A percentile compares a stretch with the other conserved stretches of the same genome.
phyloP scores from a whole-genome alignment of 2,329 filamentous ascomycete genomes.

The Eutypa lata region DNA sequence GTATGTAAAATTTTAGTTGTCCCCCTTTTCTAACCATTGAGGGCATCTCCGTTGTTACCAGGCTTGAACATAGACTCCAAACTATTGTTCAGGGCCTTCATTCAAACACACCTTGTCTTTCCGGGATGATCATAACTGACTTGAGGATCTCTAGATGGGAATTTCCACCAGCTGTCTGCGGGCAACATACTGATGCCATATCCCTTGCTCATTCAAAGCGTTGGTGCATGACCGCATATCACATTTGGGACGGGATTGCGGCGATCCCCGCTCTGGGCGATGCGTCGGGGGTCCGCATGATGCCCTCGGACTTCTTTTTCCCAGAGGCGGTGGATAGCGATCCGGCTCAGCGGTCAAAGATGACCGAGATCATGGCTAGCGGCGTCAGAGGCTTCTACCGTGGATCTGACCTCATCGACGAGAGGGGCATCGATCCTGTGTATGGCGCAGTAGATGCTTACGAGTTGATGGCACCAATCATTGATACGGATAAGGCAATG shows the following conservation, averaged over 20 bases:
- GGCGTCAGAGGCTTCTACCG: conserved; percentile 37
- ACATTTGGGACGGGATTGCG: conserved; percentile 38
- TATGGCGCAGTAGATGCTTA: conserved; percentile 41
- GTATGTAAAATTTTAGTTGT: neutral
- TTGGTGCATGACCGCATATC: conserved; percentile 40
- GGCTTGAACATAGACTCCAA: no score
- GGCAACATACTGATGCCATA: conserved; percentile 37
- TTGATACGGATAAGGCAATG: conserved; percentile 44
- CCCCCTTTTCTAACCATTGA: no score
- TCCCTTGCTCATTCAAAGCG: conserved; percentile 36
- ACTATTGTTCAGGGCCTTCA: no score
- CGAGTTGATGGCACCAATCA: conserved; percentile 40
- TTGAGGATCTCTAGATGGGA: conserved; percentile 32
- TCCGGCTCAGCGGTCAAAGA: conserved; percentile 31
- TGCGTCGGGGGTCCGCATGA: conserved; percentile 35
- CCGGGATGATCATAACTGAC: neutral
- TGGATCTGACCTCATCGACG: conserved; percentile 31
- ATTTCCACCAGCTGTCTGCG: conserved; percentile 42
- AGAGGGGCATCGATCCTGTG: conserved; percentile 28
- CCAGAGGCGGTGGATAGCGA: conserved; percentile 30
- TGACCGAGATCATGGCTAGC: conserved; percentile 36
- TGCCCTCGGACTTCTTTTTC: conserved; percentile 38
- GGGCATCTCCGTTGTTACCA: neutral
- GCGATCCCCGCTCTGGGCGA: conserved; percentile 27
- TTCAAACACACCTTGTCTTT: neutral